Base-by-base conservation (phyloP, 805 yeast species). In the Wickerhamiella sorbophila region DNA sequence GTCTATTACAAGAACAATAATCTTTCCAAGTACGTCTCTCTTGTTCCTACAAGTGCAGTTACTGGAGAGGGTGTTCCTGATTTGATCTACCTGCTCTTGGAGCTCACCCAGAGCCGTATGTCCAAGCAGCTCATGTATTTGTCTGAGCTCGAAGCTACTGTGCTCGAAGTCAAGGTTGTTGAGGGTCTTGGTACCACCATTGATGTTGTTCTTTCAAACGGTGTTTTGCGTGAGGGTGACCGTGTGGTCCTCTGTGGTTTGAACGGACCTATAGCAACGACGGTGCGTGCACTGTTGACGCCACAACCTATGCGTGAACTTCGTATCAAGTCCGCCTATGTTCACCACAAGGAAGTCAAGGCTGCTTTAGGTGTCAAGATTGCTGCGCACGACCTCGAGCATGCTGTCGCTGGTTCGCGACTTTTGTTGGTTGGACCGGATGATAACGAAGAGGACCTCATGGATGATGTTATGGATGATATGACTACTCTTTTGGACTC, bases 1-100 rank as follows among this genome's bases (percentile, higher is more conserved):
- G 72, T 91, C 50, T 91, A 91, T 65, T 91, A 71, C 82, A 84
- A 88, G 64, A 91, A 91, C 74, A 82, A 80, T 64, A 91, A 88
- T 68, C 67, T 88, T 73, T 67, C 96, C 43, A 85, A 86, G 62
- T 85, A 79, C 57, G 98, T 91, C 43, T 86, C 96, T 31, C 81
- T 91, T 55, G 95, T 91, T 36, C 98, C 99, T 54, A 91, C 99
- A 16, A 88, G 97, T 48, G 99, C 99, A 43, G 93, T 87, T 36
- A 87, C 96, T 12, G 99, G 99, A 63, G 99, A 91, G 67, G 99
- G 99, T 82, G 93, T 91, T 54, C 98, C 99, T 39, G 99, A 91
- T 75, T 72, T 91, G 67, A 75, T 91, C 58, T 86, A 95, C 88
- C 73, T 91, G 63, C 70, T 91, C 58, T 72, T 91, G 55, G 97